Evolutionary conservation across 2,329 filamentous ascomycete genomes (phyloP), one percentile per base, ranked within the genome.

Genomic region (Pseudogymnoascus sp.): DNA sequence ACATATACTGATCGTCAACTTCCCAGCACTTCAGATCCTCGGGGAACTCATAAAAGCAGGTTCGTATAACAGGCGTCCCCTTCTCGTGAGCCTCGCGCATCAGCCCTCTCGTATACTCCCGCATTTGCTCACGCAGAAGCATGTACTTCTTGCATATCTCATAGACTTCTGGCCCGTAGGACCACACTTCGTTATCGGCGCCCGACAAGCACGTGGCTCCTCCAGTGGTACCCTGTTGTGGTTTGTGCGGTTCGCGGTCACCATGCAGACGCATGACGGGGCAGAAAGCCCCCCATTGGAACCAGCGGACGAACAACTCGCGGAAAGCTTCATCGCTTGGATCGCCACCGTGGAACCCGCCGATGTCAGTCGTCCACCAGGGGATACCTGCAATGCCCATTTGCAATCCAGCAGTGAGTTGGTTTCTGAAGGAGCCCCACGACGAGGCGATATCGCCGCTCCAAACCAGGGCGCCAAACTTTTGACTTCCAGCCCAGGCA

Each of bases 291-390:
- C 82, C 85, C 84, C 85, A 89, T 67, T 88, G 85, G 71, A 89
- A 89, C 86, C 86, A 89, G 1, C 86, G 75, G 1, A 84, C 80
- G 63, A 88, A 84, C 0, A 89, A 73, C 68, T 89, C 86, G 6
- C 84, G 77, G 71, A 88, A 89, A 0, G 68, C 75, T 1, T 75
- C 72, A 55, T 86, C 79, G 0, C 75, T 71, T 0, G 84, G 83
- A 64, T 85, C 78, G 0, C 86, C 86, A 4, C 85, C 85, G 67
- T 88, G 85, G 68, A 89, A 89, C 0, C 86, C 86, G 1, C 86
- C 86, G 60, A 89, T 88, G 66, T 89, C 86, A 0, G 85, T 89
- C 0, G 86, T 89, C 84, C 84, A 89, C 85, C 85, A 88, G 0
- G 84, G 80, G 8, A 88, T 78, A 0, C 86, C 86, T 0, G 84